A percentile compares a stretch with the other conserved stretches of the same genome.
Conservation (phyloP, 345 rosid species). For the Aquilaria malaccensis region DNA sequence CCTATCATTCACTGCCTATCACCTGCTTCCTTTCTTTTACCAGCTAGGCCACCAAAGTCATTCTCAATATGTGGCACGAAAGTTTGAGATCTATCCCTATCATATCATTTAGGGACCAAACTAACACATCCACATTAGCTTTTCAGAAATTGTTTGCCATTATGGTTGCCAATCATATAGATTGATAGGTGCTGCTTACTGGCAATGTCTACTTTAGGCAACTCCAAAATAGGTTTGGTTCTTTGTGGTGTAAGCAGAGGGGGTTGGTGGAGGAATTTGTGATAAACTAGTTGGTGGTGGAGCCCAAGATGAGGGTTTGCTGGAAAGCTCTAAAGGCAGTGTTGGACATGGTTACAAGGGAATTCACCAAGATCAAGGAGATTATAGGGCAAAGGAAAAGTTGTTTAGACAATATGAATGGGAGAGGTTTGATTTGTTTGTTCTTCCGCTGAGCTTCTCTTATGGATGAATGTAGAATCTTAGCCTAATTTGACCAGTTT, state of each 20-base stretch:
- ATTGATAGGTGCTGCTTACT: slow-evolving; percentile 44
- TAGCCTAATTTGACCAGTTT: no score
- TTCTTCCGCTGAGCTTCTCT: slow-evolving; percentile 87
- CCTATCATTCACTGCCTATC: no score
- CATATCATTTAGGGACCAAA: no score
- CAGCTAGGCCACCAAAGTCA: no score
- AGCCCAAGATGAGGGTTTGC: slow-evolving; percentile 78
- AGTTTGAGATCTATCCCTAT: no score
- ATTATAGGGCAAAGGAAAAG: slow-evolving; percentile 73
- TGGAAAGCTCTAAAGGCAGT: slow-evolving; percentile 46
- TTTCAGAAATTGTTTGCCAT: slow-evolving; percentile 53
- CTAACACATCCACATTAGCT: no score
- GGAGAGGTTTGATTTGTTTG: slow-evolving; percentile 86
- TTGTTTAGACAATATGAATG: slow-evolving; percentile 72
- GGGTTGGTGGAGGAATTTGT: slow-evolving; percentile 78
- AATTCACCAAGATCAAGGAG: slow-evolving; percentile 86
- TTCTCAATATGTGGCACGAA: no score
- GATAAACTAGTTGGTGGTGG: slow-evolving; percentile 86
- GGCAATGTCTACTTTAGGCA: slow-evolving; percentile 32
- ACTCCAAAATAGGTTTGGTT: slow-evolving; percentile 7
- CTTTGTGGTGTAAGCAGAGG: slow-evolving; percentile 60
- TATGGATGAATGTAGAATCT: slow-evolving; percentile 93
- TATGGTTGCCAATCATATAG: slow-evolving; percentile 72
- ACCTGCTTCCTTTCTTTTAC: no score
- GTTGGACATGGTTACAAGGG: slow-evolving; percentile 68